Percentiles rank a stretch among this genome's conserved stretches.
Conservation (phyloP, 352 stramenopile genomes). For the Phytophthora pseudosyringae region DNA sequence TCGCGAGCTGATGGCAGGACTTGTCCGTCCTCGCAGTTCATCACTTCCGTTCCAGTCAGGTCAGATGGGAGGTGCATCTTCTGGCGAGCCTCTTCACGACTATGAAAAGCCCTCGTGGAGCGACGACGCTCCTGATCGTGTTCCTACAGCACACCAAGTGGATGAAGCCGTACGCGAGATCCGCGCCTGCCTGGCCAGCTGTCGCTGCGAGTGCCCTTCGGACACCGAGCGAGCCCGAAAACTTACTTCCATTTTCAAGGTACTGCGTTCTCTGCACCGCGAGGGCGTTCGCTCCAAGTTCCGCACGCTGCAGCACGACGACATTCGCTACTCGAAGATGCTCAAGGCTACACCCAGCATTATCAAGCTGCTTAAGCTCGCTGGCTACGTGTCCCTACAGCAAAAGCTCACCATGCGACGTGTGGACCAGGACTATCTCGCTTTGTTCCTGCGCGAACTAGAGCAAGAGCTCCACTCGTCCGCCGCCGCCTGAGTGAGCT, state of each 20-base stretch:
- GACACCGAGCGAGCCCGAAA: slow-evolving; percentile 65
- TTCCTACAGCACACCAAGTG: slow-evolving; percentile 45
- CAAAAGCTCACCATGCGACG: slow-evolving; percentile 77
- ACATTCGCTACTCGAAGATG: slow-evolving; percentile 77
- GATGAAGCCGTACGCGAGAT: slow-evolving; percentile 59
- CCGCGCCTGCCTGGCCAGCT: slow-evolving; percentile 57
- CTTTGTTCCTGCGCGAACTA: slow-evolving; percentile 65
- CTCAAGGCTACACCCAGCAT: slow-evolving; percentile 74
- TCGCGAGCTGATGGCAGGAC: slow-evolving; percentile 61
- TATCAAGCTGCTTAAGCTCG: slow-evolving; percentile 77
- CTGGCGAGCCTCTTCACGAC: slow-evolving; percentile 37
- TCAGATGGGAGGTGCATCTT: slow-evolving; percentile 44
- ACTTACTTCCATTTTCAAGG: slow-evolving; percentile 73
- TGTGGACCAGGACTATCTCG: slow-evolving; percentile 72
- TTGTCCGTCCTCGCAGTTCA: slow-evolving; percentile 68
- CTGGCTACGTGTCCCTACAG: slow-evolving; percentile 75
- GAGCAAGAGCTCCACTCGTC: slow-evolving; percentile 41
- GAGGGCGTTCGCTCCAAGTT: slow-evolving; percentile 74
- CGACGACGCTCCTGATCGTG: slow-evolving; percentile 54
- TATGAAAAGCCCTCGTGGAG: slow-evolving; percentile 62
- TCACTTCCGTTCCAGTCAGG: slow-evolving; percentile 59
- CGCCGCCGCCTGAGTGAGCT: slow-evolving; percentile 19
- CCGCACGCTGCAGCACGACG: slow-evolving; percentile 67
- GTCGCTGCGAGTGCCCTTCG: slow-evolving; percentile 72
- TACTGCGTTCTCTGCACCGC: slow-evolving; percentile 67